Conservation (phyloP, 2,329 filamentous ascomycete genomes). For the Atkinsonella hypoxylon region DNA sequence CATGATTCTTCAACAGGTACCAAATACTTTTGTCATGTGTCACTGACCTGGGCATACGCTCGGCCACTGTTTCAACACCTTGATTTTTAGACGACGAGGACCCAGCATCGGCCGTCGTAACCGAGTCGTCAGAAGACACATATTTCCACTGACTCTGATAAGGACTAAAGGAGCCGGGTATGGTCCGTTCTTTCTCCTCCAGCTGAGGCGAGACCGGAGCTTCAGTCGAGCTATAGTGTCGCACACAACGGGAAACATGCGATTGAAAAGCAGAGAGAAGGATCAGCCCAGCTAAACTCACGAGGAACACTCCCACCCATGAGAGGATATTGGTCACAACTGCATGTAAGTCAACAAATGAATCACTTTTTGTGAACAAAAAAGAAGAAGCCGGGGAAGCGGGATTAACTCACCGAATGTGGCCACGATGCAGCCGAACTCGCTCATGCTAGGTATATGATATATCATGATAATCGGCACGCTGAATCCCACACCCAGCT, state of each 20-base stretch:
- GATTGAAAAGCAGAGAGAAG: background rate
- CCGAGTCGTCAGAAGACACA: conserved; percentile 1
- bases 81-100: background rate
- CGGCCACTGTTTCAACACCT: too few species aligned
- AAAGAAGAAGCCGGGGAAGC: too few species aligned
- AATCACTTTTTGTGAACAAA: background rate
- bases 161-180: background rate
- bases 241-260: background rate
- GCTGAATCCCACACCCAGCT: conserved; percentile 39
- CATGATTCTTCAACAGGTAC: conserved; percentile 6
- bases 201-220: background rate
- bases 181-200: background rate
- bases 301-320: conserved; percentile 21
- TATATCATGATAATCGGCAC: conserved; percentile 37
- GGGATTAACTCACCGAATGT: conserved; percentile 28
- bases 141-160: conserved; percentile 2
- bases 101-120: background rate
- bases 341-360: conserved; percentile 9
- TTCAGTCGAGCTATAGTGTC: background rate
- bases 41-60: background rate
- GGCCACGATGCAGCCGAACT: conserved; percentile 30
- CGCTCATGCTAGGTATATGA: conserved; percentile 18
- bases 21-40: conserved; percentile 1
- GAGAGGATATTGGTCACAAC: conserved; percentile 24
- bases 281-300: conserved; percentile 11